Conservation (phyloP, 257 asterid species). For the Nicotiana undulata region DNA sequence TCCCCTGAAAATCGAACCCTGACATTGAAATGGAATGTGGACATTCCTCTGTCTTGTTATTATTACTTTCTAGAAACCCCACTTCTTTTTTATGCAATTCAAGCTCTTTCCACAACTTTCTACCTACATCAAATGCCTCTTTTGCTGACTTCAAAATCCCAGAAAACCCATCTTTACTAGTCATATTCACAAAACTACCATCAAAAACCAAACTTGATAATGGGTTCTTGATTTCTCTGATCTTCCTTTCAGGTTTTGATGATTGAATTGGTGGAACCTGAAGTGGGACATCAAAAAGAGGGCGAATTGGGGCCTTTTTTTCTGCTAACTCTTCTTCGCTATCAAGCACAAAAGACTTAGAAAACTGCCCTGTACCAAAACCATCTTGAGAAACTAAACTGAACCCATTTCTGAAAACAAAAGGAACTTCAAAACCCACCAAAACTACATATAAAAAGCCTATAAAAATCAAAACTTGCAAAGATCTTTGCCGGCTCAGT, state of each 20-base stretch:
- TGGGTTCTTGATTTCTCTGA: constrained; percentile 9
- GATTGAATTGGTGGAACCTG: constrained; percentile 26
- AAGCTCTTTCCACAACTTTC: constrained; percentile 52
- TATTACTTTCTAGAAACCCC: background rate
- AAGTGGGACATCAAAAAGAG: constrained; percentile 30
- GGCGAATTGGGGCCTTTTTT: constrained; percentile 60
- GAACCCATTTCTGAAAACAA: constrained; percentile 52
- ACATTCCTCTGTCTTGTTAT: constrained; percentile 35
- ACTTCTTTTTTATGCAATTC: constrained; percentile 27
- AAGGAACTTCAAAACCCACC: constrained; percentile 72
- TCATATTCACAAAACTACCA: constrained; percentile 39
- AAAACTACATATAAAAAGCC: constrained; percentile 47
- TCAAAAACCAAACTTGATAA: constrained; percentile 52
- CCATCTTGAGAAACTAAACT: constrained; percentile 37
- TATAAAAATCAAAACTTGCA: constrained; percentile 45
- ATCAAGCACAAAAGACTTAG: constrained; percentile 53
- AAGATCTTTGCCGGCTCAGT: constrained; percentile 52
- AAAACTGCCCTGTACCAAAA: constrained; percentile 34
- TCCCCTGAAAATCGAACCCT: constrained; percentile 39
- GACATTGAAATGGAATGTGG: constrained; percentile 49
- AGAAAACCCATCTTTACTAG: constrained; percentile 25
- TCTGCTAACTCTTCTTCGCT: constrained; percentile 60
- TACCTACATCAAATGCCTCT: constrained; percentile 53
- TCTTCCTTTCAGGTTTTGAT: constrained; percentile 34
- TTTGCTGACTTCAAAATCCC: constrained; percentile 44